Evolutionary conservation across 805 yeast genomes (phyloP).

Genomic region (Kodamaea kaohsiungensis): DNA sequence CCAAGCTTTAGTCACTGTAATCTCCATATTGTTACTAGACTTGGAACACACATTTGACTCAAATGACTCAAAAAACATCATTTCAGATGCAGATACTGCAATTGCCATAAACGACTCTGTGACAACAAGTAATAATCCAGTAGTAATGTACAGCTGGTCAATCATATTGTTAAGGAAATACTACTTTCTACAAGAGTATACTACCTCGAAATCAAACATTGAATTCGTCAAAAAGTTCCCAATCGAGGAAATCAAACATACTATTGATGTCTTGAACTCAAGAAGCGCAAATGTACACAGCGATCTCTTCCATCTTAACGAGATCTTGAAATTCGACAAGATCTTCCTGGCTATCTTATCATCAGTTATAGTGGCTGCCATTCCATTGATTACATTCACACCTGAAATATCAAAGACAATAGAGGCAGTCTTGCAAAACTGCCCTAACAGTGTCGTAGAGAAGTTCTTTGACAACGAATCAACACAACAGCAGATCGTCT

Average conservation of each 20-base stretch:
- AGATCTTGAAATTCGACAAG: constrained; percentile 48
- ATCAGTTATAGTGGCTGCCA: constrained; percentile 42
- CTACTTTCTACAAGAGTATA: constrained; percentile 42
- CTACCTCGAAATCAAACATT: constrained; percentile 16
- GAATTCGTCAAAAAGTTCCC: constrained; percentile 6
- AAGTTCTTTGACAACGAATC: constrained; percentile 48
- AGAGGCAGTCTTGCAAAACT: constrained; percentile 39
- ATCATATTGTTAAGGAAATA: constrained; percentile 56
- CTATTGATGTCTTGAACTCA: constrained; percentile 37
- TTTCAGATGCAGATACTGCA: constrained; percentile 36
- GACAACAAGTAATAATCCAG: constrained; percentile 33
- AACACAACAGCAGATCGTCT: constrained; percentile 44
- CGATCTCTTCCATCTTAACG: constrained; percentile 42
- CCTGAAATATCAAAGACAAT: constrained; percentile 46
- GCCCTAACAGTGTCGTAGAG: constrained; percentile 47
- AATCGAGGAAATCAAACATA: constrained; percentile 14
- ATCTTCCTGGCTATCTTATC: constrained; percentile 53
- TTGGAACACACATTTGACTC: constrained; percentile 49
- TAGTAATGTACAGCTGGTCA: constrained; percentile 68
- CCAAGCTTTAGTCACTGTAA: constrained; percentile 48
- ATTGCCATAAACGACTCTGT: constrained; percentile 42
- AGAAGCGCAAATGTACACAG: constrained; percentile 46
- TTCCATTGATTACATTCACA: constrained; percentile 52
- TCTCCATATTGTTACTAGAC: constrained; percentile 57
- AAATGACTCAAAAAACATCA: constrained; percentile 13